phyloP scores from a whole-genome alignment of 108 stramenopile genomes.

The Cyclotella kingstonii region DNA sequence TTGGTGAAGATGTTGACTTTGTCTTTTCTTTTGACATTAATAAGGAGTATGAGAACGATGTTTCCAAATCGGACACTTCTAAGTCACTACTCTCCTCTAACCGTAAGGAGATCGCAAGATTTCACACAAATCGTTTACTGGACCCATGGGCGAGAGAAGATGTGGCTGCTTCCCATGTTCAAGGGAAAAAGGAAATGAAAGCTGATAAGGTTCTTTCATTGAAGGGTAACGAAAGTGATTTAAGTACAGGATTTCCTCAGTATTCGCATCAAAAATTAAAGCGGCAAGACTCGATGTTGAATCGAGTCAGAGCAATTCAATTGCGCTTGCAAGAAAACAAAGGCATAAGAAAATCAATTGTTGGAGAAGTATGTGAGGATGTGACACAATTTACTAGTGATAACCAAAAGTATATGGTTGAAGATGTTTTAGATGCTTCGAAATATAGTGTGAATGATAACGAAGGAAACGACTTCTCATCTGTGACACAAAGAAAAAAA shows the following conservation, averaged over 20 bases:
- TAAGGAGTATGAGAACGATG: constrained; percentile 10
- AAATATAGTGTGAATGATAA: no score
- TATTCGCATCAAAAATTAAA: no score
- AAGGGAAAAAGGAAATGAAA: neutral
- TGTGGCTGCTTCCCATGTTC: neutral
- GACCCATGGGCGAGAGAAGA: constrained; percentile 63
- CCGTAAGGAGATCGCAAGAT: constrained; percentile 1
- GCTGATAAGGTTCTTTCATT: neutral
- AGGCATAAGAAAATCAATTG: neutral
- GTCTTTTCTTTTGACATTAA: constrained; percentile 13
- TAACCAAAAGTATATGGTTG: constrained; percentile 45
- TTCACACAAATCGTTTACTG: constrained; percentile 30
- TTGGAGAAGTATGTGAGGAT: constrained; percentile 1
- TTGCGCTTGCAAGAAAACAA: constrained; percentile 18
- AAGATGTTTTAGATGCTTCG: no score
- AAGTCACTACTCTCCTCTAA: no score
- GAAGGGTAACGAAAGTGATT: no score
- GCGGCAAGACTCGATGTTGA: constrained; percentile 33
- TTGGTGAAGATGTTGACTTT: constrained; percentile 32
- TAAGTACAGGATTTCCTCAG: no score
- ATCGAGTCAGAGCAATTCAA: constrained; percentile 49
- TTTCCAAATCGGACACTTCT: no score
- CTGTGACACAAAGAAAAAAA: constrained; percentile 12
- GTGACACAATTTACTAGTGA: constrained; percentile 9
- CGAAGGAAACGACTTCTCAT: constrained; percentile 56